These are phyloP conservation scores for Coemansia sp. DNA, from an alignment of 192 early-diverging fungal genomes.

Conservation along the genomic window DNA sequence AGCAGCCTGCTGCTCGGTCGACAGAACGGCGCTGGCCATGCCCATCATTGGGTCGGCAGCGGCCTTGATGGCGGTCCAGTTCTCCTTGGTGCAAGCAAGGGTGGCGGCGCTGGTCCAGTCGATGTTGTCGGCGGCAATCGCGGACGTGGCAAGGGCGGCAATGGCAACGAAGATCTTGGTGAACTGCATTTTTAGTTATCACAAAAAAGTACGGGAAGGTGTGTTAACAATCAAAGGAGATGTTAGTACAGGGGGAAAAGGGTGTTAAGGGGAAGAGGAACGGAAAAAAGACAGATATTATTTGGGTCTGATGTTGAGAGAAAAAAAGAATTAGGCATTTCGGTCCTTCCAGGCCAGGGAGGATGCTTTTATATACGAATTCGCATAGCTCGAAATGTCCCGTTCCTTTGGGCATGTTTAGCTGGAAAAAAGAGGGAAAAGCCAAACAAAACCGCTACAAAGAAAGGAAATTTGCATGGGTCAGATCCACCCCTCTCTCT, in stretches of 20 bases:
- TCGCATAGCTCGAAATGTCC: neutral
- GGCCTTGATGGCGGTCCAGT: constrained; percentile 49
- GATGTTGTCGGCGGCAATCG: constrained; percentile 37
- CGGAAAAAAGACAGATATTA: neutral
- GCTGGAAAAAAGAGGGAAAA: neutral
- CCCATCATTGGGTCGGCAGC: constrained; percentile 36
- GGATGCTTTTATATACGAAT: neutral
- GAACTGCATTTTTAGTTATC: constrained; percentile 40
- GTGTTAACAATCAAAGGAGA: neutral
- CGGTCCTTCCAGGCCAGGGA: neutral
- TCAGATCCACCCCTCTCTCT: neutral
- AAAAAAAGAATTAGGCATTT: neutral
- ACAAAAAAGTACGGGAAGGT: too few relatives aligned
- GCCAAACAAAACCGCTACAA: too few relatives aligned
- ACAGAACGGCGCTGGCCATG: constrained; percentile 24
- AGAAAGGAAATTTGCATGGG: neutral
- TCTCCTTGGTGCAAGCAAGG: constrained; percentile 45
- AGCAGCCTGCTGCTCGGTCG: constrained; percentile 21
- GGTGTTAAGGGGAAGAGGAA: neutral
- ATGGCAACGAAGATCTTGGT: constrained; percentile 56
- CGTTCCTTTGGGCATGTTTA: neutral
- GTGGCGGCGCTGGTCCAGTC: constrained; percentile 47
- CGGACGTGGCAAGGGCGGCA: constrained; percentile 47
- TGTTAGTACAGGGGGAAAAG: neutral
- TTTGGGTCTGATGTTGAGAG: neutral